Evolutionary conservation across 2,329 filamentous ascomycete genomes (phyloP).

Genomic region (Epichloe bromicola): DNA sequence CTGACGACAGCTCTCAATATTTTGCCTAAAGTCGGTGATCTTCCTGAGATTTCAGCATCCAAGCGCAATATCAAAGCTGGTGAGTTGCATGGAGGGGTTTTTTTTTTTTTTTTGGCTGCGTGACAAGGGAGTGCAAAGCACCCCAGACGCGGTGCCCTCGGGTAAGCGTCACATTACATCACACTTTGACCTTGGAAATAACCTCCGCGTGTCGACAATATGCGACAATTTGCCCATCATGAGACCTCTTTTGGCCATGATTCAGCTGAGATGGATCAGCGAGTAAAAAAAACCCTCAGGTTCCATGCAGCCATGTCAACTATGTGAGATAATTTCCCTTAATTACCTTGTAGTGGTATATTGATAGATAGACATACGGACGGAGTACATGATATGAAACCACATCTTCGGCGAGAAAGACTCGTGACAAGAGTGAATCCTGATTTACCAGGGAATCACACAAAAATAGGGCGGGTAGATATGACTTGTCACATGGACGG

Average conservation of each 20-base stretch:
- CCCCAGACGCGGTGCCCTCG: not conserved
- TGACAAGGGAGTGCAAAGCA: not conserved
- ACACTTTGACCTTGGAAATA: not conserved
- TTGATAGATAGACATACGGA: not conserved
- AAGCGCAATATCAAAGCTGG: not conserved
- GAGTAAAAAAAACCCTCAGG: not conserved
- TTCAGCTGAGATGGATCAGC: not conserved
- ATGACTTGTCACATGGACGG: slow-evolving; percentile 5
- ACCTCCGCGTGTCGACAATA: not conserved
- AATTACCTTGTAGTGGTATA: not conserved
- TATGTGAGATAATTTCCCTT: not conserved
- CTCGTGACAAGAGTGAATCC: not conserved
- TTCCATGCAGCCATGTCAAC: not conserved
- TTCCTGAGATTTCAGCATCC: too few species aligned
- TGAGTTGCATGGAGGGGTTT: not conserved
- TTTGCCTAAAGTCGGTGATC: not conserved
- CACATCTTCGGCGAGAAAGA: not conserved
- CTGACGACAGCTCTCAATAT: not conserved
- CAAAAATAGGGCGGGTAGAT: not conserved
- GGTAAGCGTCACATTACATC: not conserved
- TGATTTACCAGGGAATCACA: not conserved
- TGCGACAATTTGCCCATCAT: not conserved
- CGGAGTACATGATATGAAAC: not conserved
- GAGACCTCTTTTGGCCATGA: not conserved
- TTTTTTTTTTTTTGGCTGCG: not conserved